These are phyloP conservation scores for Yarrowia sp. DNA, from an alignment of 805 yeast species.

Conservation along the genomic window DNA sequence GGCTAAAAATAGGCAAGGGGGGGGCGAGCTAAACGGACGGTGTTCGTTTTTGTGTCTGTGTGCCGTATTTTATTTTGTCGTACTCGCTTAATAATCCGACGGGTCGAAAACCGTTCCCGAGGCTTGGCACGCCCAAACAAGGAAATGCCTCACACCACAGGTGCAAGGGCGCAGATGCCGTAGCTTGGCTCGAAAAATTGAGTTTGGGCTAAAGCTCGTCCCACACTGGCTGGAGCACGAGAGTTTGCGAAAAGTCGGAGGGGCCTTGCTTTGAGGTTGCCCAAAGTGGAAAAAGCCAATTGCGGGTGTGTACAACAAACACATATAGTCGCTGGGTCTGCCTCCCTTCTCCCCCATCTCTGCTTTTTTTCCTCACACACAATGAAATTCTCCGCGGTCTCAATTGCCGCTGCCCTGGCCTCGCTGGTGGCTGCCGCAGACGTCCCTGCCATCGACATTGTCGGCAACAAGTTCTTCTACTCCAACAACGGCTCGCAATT, in stretches of 20 bases:
- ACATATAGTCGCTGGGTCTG: not conserved
- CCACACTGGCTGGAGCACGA: not conserved
- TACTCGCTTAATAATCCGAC: no score
- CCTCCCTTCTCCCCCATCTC: not conserved
- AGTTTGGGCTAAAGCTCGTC: not conserved
- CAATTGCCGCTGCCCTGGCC: constrained; percentile 41
- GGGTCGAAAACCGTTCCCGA: no score
- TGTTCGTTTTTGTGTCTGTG: no score
- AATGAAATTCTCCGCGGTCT: constrained; percentile 46
- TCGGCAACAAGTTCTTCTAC: constrained; percentile 80
- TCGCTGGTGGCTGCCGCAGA: constrained; percentile 43
- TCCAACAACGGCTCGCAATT: constrained; percentile 78
- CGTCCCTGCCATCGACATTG: constrained; percentile 61
- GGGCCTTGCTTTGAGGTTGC: constrained; percentile 34
- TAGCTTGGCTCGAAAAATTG: constrained; percentile 16
- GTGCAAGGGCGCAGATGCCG: constrained; percentile 29
- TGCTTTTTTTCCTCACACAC: constrained; percentile 28
- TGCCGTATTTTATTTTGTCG: no score
- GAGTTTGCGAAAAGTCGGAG: constrained; percentile 15
- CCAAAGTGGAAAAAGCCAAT: constrained; percentile 33
- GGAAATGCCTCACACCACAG: constrained; percentile 17
- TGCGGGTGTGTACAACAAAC: not conserved
- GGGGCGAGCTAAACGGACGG: no score
- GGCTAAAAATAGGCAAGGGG: constrained; percentile 24
- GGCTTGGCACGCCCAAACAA: no score